Evolutionary conservation across 495 filamentous ascomycete species (phyloP), one percentile per base, ranked within the genome.

Genomic region (Extremus antarcticus): DNA sequence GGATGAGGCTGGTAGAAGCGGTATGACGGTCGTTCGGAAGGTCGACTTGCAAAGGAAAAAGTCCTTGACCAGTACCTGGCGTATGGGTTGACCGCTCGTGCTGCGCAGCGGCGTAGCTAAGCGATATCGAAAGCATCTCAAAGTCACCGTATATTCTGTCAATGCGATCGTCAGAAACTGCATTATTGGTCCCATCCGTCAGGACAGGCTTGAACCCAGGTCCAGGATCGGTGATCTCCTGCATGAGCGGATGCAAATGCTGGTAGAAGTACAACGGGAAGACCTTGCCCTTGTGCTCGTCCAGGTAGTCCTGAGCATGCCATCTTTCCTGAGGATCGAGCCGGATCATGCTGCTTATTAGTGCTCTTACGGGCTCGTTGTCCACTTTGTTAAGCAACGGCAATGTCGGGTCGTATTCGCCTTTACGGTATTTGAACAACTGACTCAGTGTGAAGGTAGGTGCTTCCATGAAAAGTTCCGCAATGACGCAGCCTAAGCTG

Each of bases 191-290:
- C 19, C 75, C 73, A 17, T 80, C 78, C 1, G 80, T 75, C 20
- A 81, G 81, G 9, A 86, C 73, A 19, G 79, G 72, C 40, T 77
- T 75, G 51, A 82, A 82, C 1, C 87, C 88, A 25, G 87, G 85
- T 2, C 83, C 86, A n/a, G 89, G 86, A 66, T 99, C 91, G 1
- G 94, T 97, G 63, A 99, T 88, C 40, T 92, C 74, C 60, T 85
- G 87, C 88, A 98, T 95, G 67, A 96, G 95, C 59, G 94, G 88
- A 65, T 98, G 92, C 29, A 98, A 78, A 65, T 96, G 95, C 69
- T 80, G 94, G 76, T 95, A 95, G 57, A 96, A 98, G 65, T 95
- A 96, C 41, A 88, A 80, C 1, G 92, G 92, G 57, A 98, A 98
- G 1, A 89, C 87, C 67, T 92, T 97, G 38, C 77, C 75, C 56